phyloP scores from a whole-genome alignment of 2,329 filamentous ascomycete species.

The Epichloe gansuensis region DNA sequence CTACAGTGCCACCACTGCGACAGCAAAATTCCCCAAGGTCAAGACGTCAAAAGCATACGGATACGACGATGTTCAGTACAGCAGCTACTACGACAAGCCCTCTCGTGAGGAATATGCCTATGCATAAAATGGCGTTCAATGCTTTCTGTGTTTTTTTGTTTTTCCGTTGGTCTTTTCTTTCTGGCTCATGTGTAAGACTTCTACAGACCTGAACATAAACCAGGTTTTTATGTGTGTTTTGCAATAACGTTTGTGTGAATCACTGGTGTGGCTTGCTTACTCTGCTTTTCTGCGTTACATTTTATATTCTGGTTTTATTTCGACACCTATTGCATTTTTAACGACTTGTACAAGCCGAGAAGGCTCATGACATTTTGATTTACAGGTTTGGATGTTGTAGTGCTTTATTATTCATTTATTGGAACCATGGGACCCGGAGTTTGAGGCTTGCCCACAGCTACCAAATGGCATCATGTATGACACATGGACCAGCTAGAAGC shows the following conservation, averaged over 20 bases:
- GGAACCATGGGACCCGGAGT: conserved; percentile 2
- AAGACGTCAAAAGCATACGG: conserved; percentile 21
- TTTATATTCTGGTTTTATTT: background rate
- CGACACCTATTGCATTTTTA: background rate
- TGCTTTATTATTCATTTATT: background rate
- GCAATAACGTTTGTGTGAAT: background rate
- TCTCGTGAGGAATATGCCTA: conserved; percentile 15
- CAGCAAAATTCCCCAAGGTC: conserved; percentile 17
- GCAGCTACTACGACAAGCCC: conserved; percentile 15
- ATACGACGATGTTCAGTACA: conserved; percentile 21
- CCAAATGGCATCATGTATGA: background rate
- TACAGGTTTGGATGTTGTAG: background rate
- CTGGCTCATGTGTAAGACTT: background rate
- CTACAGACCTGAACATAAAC: background rate
- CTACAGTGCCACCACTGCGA: conserved; percentile 16
- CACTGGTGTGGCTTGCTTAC: background rate
- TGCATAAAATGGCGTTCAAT: conserved; percentile 10
- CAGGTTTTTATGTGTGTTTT: background rate
- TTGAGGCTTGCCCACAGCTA: background rate
- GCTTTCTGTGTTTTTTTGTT: background rate
- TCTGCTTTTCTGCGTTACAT: background rate
- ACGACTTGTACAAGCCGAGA: background rate
- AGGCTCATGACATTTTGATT: background rate
- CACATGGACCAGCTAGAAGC: background rate
- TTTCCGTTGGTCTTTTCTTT: background rate